phyloP scores from a whole-genome alignment of 2,329 filamentous ascomycete species.

The Alternaria sp. region DNA sequence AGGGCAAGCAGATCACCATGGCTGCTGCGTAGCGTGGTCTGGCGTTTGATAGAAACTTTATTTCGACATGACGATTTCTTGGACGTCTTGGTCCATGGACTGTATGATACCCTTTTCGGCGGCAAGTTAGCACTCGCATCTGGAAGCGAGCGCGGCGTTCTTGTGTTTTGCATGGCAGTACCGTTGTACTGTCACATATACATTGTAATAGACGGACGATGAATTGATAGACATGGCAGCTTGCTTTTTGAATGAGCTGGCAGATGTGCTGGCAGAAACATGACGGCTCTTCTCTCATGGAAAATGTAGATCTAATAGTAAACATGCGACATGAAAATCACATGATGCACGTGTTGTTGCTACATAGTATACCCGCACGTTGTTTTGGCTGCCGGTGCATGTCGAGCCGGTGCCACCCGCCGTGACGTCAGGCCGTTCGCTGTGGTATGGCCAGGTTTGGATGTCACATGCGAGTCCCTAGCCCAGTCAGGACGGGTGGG shows the following conservation, averaged over 20 bases:
- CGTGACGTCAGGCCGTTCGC: constrained; percentile 12
- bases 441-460: neutral
- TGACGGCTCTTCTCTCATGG: constrained; percentile 17
- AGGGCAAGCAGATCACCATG: constrained; percentile 62
- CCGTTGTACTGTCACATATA: neutral
- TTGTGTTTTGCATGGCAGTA: constrained; percentile 7
- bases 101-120: constrained; percentile 15
- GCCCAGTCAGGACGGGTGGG: neutral
- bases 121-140: constrained; percentile 12
- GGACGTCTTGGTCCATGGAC: neutral
- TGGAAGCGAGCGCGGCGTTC: constrained; percentile 13
- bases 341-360: neutral
- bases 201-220: constrained; percentile 9
- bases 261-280: neutral
- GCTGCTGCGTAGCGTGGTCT: constrained; percentile 33
- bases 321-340: neutral
- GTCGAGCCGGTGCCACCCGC: constrained; percentile 2
- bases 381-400: neutral
- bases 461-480: constrained; percentile 9
- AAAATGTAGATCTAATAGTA: neutral
- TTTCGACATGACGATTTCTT: neutral
- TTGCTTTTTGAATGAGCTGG: constrained; percentile 2
- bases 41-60: neutral
- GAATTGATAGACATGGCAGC: neutral
- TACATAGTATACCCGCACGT: neutral